Evolutionary conservation across 805 yeast species (phyloP).

Genomic region (Allodekkera sacchari): DNA sequence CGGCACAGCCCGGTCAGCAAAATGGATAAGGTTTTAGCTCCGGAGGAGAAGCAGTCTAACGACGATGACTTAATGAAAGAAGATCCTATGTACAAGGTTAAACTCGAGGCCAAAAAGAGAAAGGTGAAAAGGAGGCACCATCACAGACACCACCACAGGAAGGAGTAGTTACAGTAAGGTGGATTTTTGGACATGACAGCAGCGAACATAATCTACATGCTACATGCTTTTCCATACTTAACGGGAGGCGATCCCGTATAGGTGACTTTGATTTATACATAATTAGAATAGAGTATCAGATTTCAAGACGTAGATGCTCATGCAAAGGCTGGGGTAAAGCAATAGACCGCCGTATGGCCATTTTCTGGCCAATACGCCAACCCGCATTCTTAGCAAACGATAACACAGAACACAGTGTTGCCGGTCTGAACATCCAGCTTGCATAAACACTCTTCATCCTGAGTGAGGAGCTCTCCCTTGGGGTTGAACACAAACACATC

Average conservation of each 20-base stretch:
- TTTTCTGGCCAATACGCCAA: no score
- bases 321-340: no score
- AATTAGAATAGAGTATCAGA: no score
- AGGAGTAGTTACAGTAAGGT: not conserved
- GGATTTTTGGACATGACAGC: not conserved
- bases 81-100: conserved; percentile 45
- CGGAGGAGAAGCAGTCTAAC: conserved; percentile 1
- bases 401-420: conserved; percentile 30
- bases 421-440: conserved; percentile 49
- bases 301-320: no score
- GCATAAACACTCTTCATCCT: conserved; percentile 42
- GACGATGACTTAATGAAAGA: conserved; percentile 19
- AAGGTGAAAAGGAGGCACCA: conserved; percentile 8
- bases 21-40: conserved; percentile 17
- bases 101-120: conserved; percentile 20
- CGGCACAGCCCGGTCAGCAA: conserved; percentile 2
- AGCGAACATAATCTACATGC: not conserved
- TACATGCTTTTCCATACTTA: not conserved
- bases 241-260: conserved; percentile 1
- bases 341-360: no score
- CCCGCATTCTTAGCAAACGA: conserved; percentile 13
- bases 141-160: conserved; percentile 2
- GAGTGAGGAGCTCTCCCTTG: conserved; percentile 17
- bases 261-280: no score
- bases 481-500: conserved; percentile 30